phyloP scores from a whole-genome alignment of 257 asterid species.

The Anisodus tanguticus region DNA sequence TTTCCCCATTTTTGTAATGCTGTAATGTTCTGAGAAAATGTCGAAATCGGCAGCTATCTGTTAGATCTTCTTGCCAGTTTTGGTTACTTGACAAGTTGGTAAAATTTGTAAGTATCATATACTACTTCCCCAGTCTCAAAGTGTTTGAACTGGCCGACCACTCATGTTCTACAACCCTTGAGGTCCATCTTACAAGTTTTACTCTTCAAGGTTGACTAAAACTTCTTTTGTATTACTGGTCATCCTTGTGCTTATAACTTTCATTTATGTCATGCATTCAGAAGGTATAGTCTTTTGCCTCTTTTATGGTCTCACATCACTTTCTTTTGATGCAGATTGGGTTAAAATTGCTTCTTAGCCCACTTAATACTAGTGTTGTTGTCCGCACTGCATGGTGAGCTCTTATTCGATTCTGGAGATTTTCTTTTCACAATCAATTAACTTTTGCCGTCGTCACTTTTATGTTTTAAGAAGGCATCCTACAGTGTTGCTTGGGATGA shows the following conservation, averaged over 20 bases:
- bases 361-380: slow-evolving; percentile 24
- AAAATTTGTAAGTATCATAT: background rate
- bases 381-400: slow-evolving; percentile 32
- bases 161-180: background rate
- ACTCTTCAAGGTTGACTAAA: slow-evolving; percentile 11
- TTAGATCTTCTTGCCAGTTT: background rate
- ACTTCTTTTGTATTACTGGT: background rate
- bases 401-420: slow-evolving; percentile 18
- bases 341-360: slow-evolving; percentile 26
- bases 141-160: slow-evolving; percentile 2
- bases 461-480: no score
- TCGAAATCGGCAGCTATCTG: background rate
- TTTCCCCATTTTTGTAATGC: background rate
- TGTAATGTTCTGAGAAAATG: background rate
- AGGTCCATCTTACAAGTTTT: slow-evolving; percentile 1
- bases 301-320: background rate
- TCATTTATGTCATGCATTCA: background rate
- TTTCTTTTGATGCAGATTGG: slow-evolving; percentile 29
- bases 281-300: background rate
- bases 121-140: background rate
- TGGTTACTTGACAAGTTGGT: slow-evolving; percentile 7
- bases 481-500: no score
- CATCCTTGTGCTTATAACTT: background rate
- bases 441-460: background rate
- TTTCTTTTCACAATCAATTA: background rate